Evolutionary conservation across 1,139 yeast genomes (phyloP).

Genomic region (Pichia sp.): DNA sequence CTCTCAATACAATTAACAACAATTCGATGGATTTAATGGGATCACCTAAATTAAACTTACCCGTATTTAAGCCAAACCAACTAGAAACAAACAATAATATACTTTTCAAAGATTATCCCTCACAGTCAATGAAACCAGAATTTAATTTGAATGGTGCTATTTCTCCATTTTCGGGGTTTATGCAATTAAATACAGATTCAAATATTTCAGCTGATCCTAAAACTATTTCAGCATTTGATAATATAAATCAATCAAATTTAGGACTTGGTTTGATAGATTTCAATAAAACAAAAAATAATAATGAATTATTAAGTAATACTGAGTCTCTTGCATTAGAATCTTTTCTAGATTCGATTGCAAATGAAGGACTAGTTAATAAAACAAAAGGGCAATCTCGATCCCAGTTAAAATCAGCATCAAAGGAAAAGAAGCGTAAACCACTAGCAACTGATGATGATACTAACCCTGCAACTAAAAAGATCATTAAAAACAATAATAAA

Average conservation of each 20-base stretch:
- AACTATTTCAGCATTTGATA: not conserved
- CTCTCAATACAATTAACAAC: too few species aligned
- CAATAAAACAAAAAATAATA: not conserved
- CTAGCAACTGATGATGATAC: too few species aligned
- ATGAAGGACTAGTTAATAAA: constrained; percentile 13
- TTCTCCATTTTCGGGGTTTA: not conserved
- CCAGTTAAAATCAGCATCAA: not conserved
- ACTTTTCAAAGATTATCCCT: too few species aligned
- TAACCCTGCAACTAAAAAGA: too few species aligned
- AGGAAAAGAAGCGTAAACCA: not conserved
- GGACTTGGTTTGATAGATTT: not conserved
- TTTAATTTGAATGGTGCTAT: too few species aligned
- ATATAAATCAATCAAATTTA: not conserved
- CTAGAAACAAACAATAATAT: too few species aligned
- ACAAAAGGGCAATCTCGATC: not conserved
- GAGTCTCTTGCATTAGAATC: constrained; percentile 34
- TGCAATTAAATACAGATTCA: not conserved
- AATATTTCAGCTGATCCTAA: too few species aligned
- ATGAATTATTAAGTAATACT: constrained; percentile 26
- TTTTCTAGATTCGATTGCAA: constrained; percentile 36
- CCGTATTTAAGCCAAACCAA: too few species aligned
- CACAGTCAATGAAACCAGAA: too few species aligned
- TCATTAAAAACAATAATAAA: too few species aligned
- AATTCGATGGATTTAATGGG: too few species aligned
- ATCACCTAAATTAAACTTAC: too few species aligned